Evolutionary conservation across 805 yeast genomes (phyloP).

Genomic region (Lachancea kluyveri): DNA sequence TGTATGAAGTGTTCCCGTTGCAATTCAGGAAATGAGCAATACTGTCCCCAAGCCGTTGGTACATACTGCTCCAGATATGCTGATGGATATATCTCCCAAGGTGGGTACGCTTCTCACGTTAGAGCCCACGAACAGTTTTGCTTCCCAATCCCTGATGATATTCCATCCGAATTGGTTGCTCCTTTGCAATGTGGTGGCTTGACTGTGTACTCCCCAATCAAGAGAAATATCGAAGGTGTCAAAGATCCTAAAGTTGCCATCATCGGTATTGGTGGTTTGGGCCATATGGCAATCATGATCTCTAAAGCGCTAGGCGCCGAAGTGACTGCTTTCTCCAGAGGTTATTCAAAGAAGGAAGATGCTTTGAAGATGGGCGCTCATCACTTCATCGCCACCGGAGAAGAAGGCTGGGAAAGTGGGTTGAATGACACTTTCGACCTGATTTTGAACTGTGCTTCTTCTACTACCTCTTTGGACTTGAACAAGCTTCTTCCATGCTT

Average conservation of each 20-base stretch:
- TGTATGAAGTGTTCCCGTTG: constrained; percentile 63
- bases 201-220: constrained; percentile 64
- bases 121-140: constrained; percentile 59
- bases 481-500: constrained; percentile 42
- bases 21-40: constrained; percentile 45
- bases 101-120: constrained; percentile 66
- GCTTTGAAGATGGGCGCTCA: constrained; percentile 41
- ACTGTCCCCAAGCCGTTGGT: constrained; percentile 42
- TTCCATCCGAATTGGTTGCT: constrained; percentile 52
- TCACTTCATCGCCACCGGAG: constrained; percentile 44
- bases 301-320: constrained; percentile 48
- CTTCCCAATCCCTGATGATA: constrained; percentile 53
- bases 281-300: constrained; percentile 40
- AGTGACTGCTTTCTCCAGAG: constrained; percentile 43
- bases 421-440: constrained; percentile 34
- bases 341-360: constrained; percentile 36
- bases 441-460: constrained; percentile 39
- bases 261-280: constrained; percentile 43
- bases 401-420: constrained; percentile 32
- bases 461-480: constrained; percentile 44
- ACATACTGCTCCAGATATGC: constrained; percentile 48
- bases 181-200: constrained; percentile 76
- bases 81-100: constrained; percentile 47
- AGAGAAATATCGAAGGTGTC: constrained; percentile 33
- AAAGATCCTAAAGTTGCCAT: constrained; percentile 37